Conservation (phyloP, 306 rosid species). For the Trifolium subterraneum region DNA sequence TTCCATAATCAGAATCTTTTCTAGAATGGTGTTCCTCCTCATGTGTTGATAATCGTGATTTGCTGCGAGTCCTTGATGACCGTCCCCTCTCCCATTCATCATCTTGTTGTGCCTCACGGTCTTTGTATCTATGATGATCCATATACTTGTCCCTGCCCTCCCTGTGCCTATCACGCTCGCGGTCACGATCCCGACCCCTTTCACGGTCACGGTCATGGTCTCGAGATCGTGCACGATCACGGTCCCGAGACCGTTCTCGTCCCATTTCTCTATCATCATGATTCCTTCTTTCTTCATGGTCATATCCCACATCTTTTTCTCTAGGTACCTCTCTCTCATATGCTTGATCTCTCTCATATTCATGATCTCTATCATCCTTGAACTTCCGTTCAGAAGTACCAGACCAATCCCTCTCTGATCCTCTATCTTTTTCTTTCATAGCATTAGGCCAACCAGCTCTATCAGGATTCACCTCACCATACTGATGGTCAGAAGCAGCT, state of each 20-base stretch:
- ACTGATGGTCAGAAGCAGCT: conserved; percentile 86
- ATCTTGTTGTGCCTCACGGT: conserved; percentile 69
- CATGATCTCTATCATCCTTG: conserved; percentile 82
- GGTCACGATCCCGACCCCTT: conserved; percentile 57
- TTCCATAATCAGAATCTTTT: conserved; percentile 89
- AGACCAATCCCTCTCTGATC: conserved; percentile 89
- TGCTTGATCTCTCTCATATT: conserved; percentile 67
- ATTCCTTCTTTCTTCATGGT: conserved; percentile 76
- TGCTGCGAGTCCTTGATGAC: conserved; percentile 77
- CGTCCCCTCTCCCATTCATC: conserved; percentile 67
- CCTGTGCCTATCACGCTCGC: conserved; percentile 78
- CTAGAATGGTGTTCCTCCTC: conserved; percentile 82
- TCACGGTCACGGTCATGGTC: conserved; percentile 56
- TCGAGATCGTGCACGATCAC: conserved; percentile 51
- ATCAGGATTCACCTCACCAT: conserved; percentile 85
- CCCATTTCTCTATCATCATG: conserved; percentile 76
- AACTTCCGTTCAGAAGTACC: conserved; percentile 82
- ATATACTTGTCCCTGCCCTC: conserved; percentile 79
- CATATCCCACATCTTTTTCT: conserved; percentile 71
- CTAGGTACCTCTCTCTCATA: conserved; percentile 76
- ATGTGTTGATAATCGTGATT: conserved; percentile 62
- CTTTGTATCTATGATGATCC: conserved; percentile 84
- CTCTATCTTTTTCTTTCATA: conserved; percentile 86
- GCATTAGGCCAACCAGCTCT: conserved; percentile 84
- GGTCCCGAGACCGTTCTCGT: conserved; percentile 75